phyloP scores from a whole-genome alignment of 768 basidiomycete species.

The Myochromella boudieri region DNA sequence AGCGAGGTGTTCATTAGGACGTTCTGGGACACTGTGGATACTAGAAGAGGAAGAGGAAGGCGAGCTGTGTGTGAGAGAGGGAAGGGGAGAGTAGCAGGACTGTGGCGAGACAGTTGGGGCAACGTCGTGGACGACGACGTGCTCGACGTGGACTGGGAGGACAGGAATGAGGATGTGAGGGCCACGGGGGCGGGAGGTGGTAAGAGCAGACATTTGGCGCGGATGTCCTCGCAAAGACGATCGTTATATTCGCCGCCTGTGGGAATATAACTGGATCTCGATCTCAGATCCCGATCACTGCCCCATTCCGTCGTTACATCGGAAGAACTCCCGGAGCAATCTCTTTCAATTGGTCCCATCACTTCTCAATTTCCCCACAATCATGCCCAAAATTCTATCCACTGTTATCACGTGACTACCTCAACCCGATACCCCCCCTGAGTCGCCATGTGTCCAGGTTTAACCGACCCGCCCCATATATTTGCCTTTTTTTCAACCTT shows the following conservation, averaged over 20 bases:
- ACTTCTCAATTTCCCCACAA: too few species aligned
- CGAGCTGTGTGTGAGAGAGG: conserved; percentile 28
- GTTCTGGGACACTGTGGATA: conserved; percentile 27
- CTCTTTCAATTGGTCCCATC: too few species aligned
- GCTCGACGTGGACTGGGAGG: conserved; percentile 1
- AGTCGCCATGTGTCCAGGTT: too few species aligned
- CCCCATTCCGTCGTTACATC: conserved; percentile 12
- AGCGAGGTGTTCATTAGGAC: conserved; percentile 73
- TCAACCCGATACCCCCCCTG: too few species aligned
- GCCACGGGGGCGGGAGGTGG: conserved; percentile 19
- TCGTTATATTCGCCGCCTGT: conserved; percentile 19
- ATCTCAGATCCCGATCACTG: conserved; percentile 19
- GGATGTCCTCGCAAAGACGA: conserved; percentile 1
- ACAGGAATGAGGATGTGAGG: conserved; percentile 3
- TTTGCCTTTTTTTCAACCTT: neutral
- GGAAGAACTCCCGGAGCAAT: conserved; percentile 12
- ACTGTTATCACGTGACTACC: too few species aligned
- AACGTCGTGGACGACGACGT: neutral
- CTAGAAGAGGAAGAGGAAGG: conserved; percentile 34
- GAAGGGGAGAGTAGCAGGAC: conserved; percentile 23
- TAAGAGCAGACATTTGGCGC: conserved; percentile 24
- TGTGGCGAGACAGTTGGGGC: conserved; percentile 15
- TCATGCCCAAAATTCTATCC: too few species aligned
- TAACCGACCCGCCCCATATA: neutral
- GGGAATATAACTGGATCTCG: conserved; percentile 7